Percentiles rank a stretch among this genome's conserved stretches.
These are phyloP conservation scores for Saccharomycopsis fodiens DNA, from an alignment of 805 yeast genomes.

Conservation along the genomic window DNA sequence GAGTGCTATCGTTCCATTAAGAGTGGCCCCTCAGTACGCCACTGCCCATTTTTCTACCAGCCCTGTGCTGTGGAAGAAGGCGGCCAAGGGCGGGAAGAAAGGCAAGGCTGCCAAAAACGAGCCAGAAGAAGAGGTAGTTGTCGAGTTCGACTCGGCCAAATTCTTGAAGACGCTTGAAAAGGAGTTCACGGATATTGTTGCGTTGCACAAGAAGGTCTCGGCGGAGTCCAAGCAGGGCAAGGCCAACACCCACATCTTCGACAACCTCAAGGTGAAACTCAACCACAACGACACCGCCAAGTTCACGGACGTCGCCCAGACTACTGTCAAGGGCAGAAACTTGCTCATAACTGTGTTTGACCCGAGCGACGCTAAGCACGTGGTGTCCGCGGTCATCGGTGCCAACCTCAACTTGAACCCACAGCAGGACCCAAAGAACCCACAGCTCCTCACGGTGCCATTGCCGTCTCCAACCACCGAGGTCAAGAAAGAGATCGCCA, in stretches of 20 bases:
- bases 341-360: slow-evolving; percentile 81
- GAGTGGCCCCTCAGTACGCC: too few species aligned
- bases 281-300: slow-evolving; percentile 38
- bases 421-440: slow-evolving; percentile 62
- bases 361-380: slow-evolving; percentile 60
- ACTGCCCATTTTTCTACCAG: slow-evolving; percentile 1
- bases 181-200: slow-evolving; percentile 42
- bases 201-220: slow-evolving; percentile 45
- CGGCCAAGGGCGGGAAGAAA: slow-evolving; percentile 1
- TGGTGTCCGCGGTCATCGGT: slow-evolving; percentile 63
- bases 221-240: slow-evolving; percentile 64
- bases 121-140: slow-evolving; percentile 11
- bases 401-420: slow-evolving; percentile 74
- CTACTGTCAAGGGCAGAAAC: slow-evolving; percentile 52
- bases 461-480: slow-evolving; percentile 73
- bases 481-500: slow-evolving; percentile 45
- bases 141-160: slow-evolving; percentile 10
- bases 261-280: slow-evolving; percentile 44
- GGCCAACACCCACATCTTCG: slow-evolving; percentile 60
- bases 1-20: too few species aligned
- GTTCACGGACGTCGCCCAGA: slow-evolving; percentile 63
- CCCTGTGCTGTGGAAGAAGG: slow-evolving; percentile 4
- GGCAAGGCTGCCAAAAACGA: not conserved
- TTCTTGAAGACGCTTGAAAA: slow-evolving; percentile 31
- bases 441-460: slow-evolving; percentile 64